A percentile compares a stretch with the other conserved stretches of the same genome.
Evolutionary conservation across 495 filamentous ascomycete species (phyloP).

Genomic region (Amorphotheca resinae): DNA sequence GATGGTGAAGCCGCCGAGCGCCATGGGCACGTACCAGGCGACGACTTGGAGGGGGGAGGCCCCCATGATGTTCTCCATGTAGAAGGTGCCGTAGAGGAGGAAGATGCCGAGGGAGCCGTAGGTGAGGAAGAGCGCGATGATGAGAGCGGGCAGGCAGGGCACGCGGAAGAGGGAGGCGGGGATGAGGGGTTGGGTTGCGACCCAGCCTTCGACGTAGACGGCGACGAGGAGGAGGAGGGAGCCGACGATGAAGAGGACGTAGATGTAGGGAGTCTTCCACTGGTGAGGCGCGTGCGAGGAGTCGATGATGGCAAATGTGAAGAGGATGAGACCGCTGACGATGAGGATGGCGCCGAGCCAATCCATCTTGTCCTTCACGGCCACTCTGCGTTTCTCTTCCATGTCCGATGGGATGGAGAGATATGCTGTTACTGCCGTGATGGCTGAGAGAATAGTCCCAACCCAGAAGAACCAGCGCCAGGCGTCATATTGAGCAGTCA

Average conservation of each 20-base stretch:
- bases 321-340: conserved; percentile 51
- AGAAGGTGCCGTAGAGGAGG: conserved; percentile 65
- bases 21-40: conserved; percentile 71
- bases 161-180: conserved; percentile 64
- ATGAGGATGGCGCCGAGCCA: conserved; percentile 55
- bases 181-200: conserved; percentile 58
- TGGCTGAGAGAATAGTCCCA: conserved; percentile 38
- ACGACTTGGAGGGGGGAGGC: conserved; percentile 56
- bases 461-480: conserved; percentile 82
- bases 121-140: conserved; percentile 54
- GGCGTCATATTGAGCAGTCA: conserved; percentile 46
- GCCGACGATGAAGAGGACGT: conserved; percentile 47
- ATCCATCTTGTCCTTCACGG: conserved; percentile 34
- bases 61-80: conserved; percentile 57
- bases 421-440: conserved; percentile 41
- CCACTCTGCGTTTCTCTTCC: conserved; percentile 30
- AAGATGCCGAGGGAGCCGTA: conserved; percentile 71
- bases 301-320: conserved; percentile 72
- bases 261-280: conserved; percentile 66
- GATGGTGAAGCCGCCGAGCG: conserved; percentile 60
- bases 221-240: conserved; percentile 40
- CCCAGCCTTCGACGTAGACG: conserved; percentile 67
- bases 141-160: conserved; percentile 58
- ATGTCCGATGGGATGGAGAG: conserved; percentile 56
- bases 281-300: conserved; percentile 53